Percentiles rank a stretch among this genome's conserved stretches.
Evolutionary conservation across 2,329 filamentous ascomycete genomes (phyloP).

Genomic region (Sclerotinia glacialis): DNA sequence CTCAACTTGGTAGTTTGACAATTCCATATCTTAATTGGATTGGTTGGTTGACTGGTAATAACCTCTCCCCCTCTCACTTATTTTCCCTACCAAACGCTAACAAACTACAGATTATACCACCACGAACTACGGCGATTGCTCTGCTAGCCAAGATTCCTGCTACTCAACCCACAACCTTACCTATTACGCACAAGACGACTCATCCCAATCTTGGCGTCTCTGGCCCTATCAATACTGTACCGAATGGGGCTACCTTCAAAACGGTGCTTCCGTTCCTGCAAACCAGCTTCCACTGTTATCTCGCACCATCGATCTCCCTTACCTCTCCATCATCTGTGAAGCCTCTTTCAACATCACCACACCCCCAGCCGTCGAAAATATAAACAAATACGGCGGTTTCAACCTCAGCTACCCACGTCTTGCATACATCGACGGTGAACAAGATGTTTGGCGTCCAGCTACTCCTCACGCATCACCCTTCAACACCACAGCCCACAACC

Average conservation of each 20-base stretch:
- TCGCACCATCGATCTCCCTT: slow-evolving; percentile 63
- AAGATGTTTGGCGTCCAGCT: slow-evolving; percentile 76
- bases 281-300: slow-evolving; percentile 68
- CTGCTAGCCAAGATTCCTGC: slow-evolving; percentile 47
- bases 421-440: slow-evolving; percentile 73
- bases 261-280: slow-evolving; percentile 65
- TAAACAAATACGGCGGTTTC: slow-evolving; percentile 77
- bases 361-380: slow-evolving; percentile 58
- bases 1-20: slow-evolving; percentile 44
- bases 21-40: slow-evolving; percentile 56
- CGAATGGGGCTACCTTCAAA: slow-evolving; percentile 76
- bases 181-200: slow-evolving; percentile 46
- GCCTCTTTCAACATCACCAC: slow-evolving; percentile 67
- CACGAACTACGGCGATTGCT: slow-evolving; percentile 27
- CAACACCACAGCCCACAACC: slow-evolving; percentile 48
- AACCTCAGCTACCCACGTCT: slow-evolving; percentile 68
- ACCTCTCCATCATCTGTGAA: slow-evolving; percentile 59
- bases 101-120: slow-evolving; percentile 8
- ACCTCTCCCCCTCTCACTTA: neutral
- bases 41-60: slow-evolving; percentile 46
- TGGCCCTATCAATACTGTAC: slow-evolving; percentile 52
- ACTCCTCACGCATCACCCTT: slow-evolving; percentile 61
- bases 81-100: neutral
- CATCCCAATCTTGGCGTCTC: slow-evolving; percentile 45
- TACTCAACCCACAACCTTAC: slow-evolving; percentile 49